A percentile compares a stretch with the other conserved stretches of the same genome.
Evolutionary conservation across 257 asterid species (phyloP).

Genomic region (Petrea volubilis): DNA sequence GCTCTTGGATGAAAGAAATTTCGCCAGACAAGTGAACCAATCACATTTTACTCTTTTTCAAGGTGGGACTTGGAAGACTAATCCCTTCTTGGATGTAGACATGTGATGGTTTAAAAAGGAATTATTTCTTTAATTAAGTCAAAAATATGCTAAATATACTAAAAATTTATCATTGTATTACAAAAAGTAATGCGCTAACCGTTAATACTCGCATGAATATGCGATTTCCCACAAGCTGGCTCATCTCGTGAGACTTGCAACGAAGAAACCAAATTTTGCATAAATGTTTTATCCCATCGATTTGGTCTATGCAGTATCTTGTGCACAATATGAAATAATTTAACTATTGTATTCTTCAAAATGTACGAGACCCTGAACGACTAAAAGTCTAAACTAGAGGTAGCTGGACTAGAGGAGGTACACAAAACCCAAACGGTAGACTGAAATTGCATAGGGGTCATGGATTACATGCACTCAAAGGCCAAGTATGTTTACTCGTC

Average conservation of each 20-base stretch:
- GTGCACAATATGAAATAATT: not conserved
- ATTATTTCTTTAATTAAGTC: not conserved
- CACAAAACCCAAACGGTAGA: too few species aligned
- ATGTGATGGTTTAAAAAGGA: not conserved
- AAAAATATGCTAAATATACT: too few species aligned
- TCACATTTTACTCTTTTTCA: not conserved
- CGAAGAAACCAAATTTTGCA: too few species aligned
- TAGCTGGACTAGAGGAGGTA: too few species aligned
- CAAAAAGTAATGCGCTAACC: too few species aligned
- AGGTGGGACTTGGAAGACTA: not conserved
- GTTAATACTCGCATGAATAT: too few species aligned
- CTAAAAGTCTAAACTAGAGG: too few species aligned
- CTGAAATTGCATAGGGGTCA: not conserved
- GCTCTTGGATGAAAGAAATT: not conserved
- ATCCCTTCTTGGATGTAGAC: not conserved
- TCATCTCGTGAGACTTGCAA: too few species aligned
- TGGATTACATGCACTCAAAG: slow-evolving; percentile 19
- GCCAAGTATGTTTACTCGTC: slow-evolving; percentile 51
- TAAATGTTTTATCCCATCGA: too few species aligned
- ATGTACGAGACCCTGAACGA: too few species aligned
- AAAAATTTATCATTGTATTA: too few species aligned
- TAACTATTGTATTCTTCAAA: not conserved
- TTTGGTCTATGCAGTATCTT: not conserved
- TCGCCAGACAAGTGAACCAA: not conserved
- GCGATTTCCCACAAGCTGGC: too few species aligned